A percentile compares a stretch with the other conserved stretches of the same genome.
These are phyloP conservation scores for Hygrocybe punicea DNA, from an alignment of 768 basidiomycete genomes.

Conservation along the genomic window DNA sequence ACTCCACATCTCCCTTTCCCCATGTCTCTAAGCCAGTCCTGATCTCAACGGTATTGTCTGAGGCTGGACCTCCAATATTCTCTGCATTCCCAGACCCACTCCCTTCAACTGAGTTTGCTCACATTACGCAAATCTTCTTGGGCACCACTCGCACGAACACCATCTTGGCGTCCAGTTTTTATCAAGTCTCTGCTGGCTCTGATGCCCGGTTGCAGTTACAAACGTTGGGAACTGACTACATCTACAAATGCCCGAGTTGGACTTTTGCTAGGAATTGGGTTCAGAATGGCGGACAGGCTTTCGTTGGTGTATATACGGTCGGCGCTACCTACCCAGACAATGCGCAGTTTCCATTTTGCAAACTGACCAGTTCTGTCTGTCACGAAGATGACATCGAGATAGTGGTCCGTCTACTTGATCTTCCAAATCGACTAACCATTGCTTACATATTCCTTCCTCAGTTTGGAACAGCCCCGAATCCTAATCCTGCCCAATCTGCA, in stretches of 20 bases:
- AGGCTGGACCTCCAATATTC: conserved; percentile 67
- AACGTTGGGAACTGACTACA: conserved; percentile 60
- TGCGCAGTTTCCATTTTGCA: conserved; percentile 53
- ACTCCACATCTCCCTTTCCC: conserved; percentile 59
- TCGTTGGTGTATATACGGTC: conserved; percentile 58
- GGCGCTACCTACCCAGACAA: conserved; percentile 75
- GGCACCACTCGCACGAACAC: conserved; percentile 43
- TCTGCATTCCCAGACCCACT: conserved; percentile 39
- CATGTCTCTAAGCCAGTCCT: conserved; percentile 61
- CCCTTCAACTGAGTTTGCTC: conserved; percentile 36
- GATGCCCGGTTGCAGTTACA: conserved; percentile 60
- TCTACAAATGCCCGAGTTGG: conserved; percentile 71
- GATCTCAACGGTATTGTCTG: conserved; percentile 67
- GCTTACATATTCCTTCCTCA: conserved; percentile 15
- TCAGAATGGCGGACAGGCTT: conserved; percentile 60
- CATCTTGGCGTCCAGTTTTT: conserved; percentile 47
- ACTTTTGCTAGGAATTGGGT: conserved; percentile 68
- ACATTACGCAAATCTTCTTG: conserved; percentile 41
- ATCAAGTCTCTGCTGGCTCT: conserved; percentile 34
- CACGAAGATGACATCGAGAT: conserved; percentile 83
- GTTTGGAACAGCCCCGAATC: conserved; percentile 57
- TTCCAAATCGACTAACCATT: background rate
- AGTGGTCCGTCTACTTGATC: conserved; percentile 47
- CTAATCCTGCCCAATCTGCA: conserved; percentile 53
- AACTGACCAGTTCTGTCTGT: conserved; percentile 56